Evolutionary conservation across 306 rosid genomes (phyloP).

Genomic region (Canavalia ensiformis): DNA sequence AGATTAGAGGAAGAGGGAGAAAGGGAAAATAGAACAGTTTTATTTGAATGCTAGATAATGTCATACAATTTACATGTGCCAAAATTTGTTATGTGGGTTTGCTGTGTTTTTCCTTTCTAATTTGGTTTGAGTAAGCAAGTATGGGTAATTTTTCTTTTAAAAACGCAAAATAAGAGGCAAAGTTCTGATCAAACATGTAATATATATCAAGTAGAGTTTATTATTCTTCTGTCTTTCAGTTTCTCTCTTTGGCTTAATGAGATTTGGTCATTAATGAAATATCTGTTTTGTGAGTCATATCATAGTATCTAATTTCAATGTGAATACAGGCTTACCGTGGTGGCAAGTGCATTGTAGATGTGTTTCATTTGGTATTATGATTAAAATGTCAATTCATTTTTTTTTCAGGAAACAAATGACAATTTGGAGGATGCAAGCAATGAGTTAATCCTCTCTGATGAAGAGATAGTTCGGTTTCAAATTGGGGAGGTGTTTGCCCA

Average conservation of each 20-base stretch:
- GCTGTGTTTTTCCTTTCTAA: background rate
- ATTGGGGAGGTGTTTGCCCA: constrained; percentile 79
- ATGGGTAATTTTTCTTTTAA: background rate
- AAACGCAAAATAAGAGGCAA: background rate
- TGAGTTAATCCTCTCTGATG: constrained; percentile 77
- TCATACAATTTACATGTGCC: background rate
- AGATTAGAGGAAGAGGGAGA: background rate
- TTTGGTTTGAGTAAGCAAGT: background rate
- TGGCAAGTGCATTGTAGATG: background rate
- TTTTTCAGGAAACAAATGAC: constrained; percentile 65
- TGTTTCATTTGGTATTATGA: background rate
- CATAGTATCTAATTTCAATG: background rate
- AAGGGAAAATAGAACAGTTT: background rate
- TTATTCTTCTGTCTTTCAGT: background rate
- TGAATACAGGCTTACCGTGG: background rate
- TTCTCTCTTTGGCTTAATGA: background rate
- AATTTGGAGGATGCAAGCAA: constrained; percentile 79
- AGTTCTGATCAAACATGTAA: background rate
- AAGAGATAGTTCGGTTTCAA: constrained; percentile 73
- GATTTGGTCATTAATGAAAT: no score
- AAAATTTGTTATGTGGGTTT: background rate
- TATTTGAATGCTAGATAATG: background rate
- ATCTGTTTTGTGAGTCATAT: background rate
- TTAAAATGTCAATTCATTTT: background rate
- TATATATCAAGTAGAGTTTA: background rate